Percentiles rank a stretch among this genome's conserved stretches.
Conservation (phyloP, 495 filamentous ascomycete species). For the Xylaria bambusicola region DNA sequence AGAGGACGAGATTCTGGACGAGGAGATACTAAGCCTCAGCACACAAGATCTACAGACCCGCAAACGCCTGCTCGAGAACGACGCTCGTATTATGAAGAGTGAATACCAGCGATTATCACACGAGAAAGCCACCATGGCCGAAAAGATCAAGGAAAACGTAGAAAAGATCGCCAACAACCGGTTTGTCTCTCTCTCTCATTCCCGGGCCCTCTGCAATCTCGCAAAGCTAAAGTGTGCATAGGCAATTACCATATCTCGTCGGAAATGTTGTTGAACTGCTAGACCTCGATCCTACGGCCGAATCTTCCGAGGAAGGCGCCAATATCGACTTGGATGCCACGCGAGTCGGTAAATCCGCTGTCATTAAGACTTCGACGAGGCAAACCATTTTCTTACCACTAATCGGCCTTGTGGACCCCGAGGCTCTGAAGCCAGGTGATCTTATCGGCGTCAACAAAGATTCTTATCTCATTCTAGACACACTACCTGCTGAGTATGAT, state of each 20-base stretch:
- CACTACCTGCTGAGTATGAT: conserved; percentile 98
- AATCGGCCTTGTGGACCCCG: conserved; percentile 94
- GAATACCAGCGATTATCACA: conserved; percentile 92
- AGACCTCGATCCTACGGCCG: conserved; percentile 93
- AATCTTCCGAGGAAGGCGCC: conserved; percentile 94
- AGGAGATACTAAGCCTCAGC: conserved; percentile 85
- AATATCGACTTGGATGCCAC: conserved; percentile 99
- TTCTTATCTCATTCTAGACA: conserved; percentile 97
- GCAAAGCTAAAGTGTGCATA: conserved; percentile 39
- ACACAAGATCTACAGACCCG: conserved; percentile 91
- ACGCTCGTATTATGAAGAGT: conserved; percentile 97
- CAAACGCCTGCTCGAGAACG: conserved; percentile 89
- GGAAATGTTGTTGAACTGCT: conserved; percentile 97
- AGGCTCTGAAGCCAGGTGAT: conserved; percentile 90
- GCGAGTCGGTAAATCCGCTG: conserved; percentile 93
- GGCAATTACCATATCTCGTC: conserved; percentile 96
- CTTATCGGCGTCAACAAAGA: conserved; percentile 99
- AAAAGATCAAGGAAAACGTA: conserved; percentile 98
- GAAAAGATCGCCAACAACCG: conserved; percentile 99
- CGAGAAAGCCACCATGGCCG: conserved; percentile 90
- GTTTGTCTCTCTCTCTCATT: conserved; percentile 49
- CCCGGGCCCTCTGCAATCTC: conserved; percentile 2
- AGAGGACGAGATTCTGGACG: conserved; percentile 80
- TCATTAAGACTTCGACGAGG: conserved; percentile 99
- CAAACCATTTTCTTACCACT: conserved; percentile 99